Evolutionary conservation across 169 alveolate genomes (phyloP).

Genomic region (Amoebophrya sp.): DNA sequence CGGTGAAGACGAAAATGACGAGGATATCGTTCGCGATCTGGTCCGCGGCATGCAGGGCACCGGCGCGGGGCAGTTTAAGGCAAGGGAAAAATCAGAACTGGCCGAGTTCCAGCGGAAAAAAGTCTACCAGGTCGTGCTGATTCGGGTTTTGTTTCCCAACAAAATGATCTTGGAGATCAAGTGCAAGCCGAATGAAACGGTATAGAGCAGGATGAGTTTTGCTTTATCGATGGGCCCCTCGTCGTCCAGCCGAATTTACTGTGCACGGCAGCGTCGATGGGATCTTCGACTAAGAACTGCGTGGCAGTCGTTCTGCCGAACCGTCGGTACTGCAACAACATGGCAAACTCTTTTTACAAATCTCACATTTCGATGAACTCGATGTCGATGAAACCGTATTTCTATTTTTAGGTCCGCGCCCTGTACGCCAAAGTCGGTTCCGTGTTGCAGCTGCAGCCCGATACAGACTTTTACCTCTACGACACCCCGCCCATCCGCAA

Average conservation of each 20-base stretch:
- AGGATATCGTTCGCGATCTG: not conserved
- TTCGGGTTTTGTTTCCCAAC: not conserved
- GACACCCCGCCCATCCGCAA: conserved; percentile 4
- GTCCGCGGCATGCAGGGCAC: not conserved
- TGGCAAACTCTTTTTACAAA: too few relatives aligned
- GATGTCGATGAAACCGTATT: too few relatives aligned
- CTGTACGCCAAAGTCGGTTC: not conserved
- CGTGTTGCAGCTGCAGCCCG: not conserved
- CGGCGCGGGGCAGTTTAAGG: not conserved
- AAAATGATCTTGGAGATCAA: not conserved
- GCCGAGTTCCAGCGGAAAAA: not conserved
- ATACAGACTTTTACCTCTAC: not conserved
- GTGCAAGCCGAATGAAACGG: not conserved
- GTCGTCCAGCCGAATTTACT: too few relatives aligned
- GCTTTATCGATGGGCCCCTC: too few relatives aligned
- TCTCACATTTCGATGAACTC: too few relatives aligned
- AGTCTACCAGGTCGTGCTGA: not conserved
- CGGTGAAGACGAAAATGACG: not conserved
- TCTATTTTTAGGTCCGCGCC: not conserved
- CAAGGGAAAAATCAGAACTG: not conserved
- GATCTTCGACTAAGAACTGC: too few relatives aligned
- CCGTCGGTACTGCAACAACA: too few relatives aligned
- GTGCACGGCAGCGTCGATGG: too few relatives aligned
- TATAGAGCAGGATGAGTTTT: too few relatives aligned
- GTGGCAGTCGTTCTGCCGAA: too few relatives aligned